Percentiles rank a stretch among this genome's conserved stretches.
phyloP scores from a whole-genome alignment of 164 flowering plant species.

The Liquidambar formosana region DNA sequence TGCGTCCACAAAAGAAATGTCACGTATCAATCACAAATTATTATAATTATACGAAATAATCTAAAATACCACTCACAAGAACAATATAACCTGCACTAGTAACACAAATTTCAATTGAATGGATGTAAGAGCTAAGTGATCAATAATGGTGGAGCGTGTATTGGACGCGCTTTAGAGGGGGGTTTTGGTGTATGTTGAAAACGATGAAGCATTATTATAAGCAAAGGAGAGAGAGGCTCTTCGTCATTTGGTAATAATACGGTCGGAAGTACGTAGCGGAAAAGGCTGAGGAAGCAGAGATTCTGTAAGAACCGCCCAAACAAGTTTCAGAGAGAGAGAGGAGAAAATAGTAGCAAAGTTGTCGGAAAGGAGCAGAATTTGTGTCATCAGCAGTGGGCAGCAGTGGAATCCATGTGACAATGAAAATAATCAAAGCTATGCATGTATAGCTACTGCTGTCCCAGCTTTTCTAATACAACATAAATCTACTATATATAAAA shows the following conservation, averaged over 20 bases:
- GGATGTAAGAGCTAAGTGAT: no score
- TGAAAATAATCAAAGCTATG: neutral
- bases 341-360: neutral
- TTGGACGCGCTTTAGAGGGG: neutral
- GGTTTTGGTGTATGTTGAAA: neutral
- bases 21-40: no score
- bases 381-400: neutral
- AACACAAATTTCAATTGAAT: no score
- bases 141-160: neutral
- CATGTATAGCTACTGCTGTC: neutral
- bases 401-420: conserved; percentile 16
- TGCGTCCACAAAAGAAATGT: no score
- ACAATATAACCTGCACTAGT: no score
- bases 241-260: conserved; percentile 30
- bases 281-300: conserved; percentile 4
- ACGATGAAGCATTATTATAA: neutral
- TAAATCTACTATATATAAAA: neutral
- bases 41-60: no score
- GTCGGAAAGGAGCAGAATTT: neutral
- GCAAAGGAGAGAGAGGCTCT: neutral
- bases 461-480: neutral
- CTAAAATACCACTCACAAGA: no score
- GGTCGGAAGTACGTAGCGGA: conserved; percentile 16
- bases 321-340: neutral
- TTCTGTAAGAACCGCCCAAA: conserved; percentile 4